Evolutionary conservation across 371 early-diverging fungal genomes (phyloP).

Genomic region (Phascolomyces articulosus): DNA sequence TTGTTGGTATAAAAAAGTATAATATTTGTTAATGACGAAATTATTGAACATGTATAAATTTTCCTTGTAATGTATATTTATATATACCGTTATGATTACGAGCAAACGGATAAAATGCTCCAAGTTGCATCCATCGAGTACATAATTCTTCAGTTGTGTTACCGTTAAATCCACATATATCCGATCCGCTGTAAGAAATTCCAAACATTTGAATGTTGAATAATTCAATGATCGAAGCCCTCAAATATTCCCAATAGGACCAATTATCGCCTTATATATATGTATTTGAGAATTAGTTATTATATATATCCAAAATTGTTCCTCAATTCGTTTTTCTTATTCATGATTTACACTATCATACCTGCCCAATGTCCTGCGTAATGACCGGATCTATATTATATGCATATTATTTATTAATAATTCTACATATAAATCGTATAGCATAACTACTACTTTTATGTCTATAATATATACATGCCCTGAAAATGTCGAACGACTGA

Average conservation of each 20-base stretch:
- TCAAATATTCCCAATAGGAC: conserved; percentile 55
- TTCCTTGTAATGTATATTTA: too few relatives aligned
- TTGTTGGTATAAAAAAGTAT: not conserved
- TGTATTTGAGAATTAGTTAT: too few relatives aligned
- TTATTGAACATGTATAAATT: not conserved
- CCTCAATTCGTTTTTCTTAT: too few relatives aligned
- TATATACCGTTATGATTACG: conserved; percentile 63
- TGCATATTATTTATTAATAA: too few relatives aligned
- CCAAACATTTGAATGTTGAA: conserved; percentile 72
- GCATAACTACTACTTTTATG: too few relatives aligned
- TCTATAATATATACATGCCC: conserved; percentile 36
- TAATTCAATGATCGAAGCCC: conserved; percentile 59
- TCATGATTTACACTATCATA: too few relatives aligned
- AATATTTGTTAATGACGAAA: not conserved
- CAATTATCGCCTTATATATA: conserved; percentile 68
- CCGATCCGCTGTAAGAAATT: conserved; percentile 68
- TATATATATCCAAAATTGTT: too few relatives aligned
- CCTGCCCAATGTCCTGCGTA: conserved; percentile 70
- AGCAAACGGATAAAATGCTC: conserved; percentile 80
- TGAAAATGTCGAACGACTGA: conserved; percentile 72
- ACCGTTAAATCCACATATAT: conserved; percentile 74
- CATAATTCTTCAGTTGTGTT: conserved; percentile 62
- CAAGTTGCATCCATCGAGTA: conserved; percentile 73
- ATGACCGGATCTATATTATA: conserved; percentile 44
- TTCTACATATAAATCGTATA: too few relatives aligned